phyloP scores from a whole-genome alignment of 257 asterid genomes.

The Lycium ferocissimum region DNA sequence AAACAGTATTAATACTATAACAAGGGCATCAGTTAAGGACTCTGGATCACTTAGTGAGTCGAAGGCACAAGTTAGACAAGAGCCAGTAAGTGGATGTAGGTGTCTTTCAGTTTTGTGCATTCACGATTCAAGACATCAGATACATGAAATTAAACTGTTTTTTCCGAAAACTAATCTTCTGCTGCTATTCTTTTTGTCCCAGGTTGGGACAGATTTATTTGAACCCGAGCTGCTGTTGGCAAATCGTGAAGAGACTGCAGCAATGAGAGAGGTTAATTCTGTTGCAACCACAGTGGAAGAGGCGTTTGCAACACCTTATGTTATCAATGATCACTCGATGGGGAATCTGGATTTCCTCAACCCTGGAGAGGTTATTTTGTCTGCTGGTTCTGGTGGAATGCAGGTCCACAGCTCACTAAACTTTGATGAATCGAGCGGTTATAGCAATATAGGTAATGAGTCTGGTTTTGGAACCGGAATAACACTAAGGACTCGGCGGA shows the following conservation, averaged over 20 bases:
- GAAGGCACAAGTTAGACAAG: conserved; percentile 58
- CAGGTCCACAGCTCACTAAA: conserved; percentile 31
- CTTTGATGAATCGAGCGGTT: conserved; percentile 33
- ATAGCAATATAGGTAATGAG: conserved; percentile 36
- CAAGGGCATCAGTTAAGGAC: neutral
- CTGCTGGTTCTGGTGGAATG: conserved; percentile 42
- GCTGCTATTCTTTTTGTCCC: neutral
- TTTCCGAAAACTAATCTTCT: neutral
- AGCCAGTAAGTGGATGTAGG: conserved; percentile 53
- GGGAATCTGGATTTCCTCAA: conserved; percentile 29
- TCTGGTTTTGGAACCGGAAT: conserved; percentile 62
- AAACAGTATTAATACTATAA: conserved; percentile 14
- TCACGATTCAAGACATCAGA: neutral
- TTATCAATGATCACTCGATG: conserved; percentile 30
- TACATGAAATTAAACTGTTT: neutral
- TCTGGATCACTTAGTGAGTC: conserved; percentile 60
- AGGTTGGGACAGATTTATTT: conserved; percentile 41
- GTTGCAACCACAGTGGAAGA: conserved; percentile 32
- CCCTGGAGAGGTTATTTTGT: conserved; percentile 29
- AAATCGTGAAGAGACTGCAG: conserved; percentile 49
- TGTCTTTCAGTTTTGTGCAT: neutral
- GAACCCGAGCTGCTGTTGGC: conserved; percentile 42
- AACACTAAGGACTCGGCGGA: conserved; percentile 51
- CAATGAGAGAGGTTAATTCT: conserved; percentile 43
- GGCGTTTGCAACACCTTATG: conserved; percentile 28